Percentiles rank a stretch among this genome's conserved stretches.
Conservation (phyloP, 805 yeast genomes). For the Brettanomyces anomalus region DNA sequence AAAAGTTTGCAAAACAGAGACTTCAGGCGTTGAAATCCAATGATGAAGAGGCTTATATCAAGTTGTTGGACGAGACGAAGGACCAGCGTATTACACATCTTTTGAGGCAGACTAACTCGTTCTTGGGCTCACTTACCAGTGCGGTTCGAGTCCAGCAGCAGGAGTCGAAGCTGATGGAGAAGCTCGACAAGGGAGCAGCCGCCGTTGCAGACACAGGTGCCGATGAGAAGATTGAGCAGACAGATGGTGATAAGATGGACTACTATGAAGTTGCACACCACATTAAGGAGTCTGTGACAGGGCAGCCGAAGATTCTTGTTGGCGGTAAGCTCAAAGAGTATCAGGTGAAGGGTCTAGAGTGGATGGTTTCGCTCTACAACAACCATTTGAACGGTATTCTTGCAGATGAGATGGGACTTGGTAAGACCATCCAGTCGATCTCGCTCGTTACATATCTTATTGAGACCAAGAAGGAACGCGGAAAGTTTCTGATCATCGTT, state of each 20-base stretch:
- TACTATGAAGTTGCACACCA: slow-evolving; percentile 79
- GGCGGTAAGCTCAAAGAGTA: slow-evolving; percentile 79
- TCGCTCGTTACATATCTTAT: slow-evolving; percentile 63
- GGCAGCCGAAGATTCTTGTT: slow-evolving; percentile 60
- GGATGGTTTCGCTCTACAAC: slow-evolving; percentile 59
- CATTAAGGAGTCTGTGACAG: slow-evolving; percentile 54
- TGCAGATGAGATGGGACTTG: slow-evolving; percentile 64
- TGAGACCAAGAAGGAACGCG: slow-evolving; percentile 56
- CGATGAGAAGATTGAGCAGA: slow-evolving; percentile 16
- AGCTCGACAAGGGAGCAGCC: slow-evolving; percentile 19
- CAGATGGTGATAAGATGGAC: slow-evolving; percentile 48
- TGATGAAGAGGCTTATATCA: slow-evolving; percentile 83
- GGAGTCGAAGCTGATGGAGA: slow-evolving; percentile 32
- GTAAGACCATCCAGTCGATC: slow-evolving; percentile 68
- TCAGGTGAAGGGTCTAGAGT: slow-evolving; percentile 54
- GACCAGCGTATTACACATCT: slow-evolving; percentile 82
- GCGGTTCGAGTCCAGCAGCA: slow-evolving; percentile 73
- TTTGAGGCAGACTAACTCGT: slow-evolving; percentile 68
- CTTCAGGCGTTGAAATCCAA: slow-evolving; percentile 79
- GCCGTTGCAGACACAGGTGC: slow-evolving; percentile 2
- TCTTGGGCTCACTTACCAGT: slow-evolving; percentile 68
- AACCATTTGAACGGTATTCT: slow-evolving; percentile 55
- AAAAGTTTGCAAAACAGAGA: slow-evolving; percentile 80
- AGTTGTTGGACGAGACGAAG: slow-evolving; percentile 75
- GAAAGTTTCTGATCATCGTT: slow-evolving; percentile 71